Percentiles rank a stretch among this genome's conserved stretches.
Evolutionary conservation across 108 stramenopile genomes (phyloP).

Genomic region (Stephanodiscus minutulus): DNA sequence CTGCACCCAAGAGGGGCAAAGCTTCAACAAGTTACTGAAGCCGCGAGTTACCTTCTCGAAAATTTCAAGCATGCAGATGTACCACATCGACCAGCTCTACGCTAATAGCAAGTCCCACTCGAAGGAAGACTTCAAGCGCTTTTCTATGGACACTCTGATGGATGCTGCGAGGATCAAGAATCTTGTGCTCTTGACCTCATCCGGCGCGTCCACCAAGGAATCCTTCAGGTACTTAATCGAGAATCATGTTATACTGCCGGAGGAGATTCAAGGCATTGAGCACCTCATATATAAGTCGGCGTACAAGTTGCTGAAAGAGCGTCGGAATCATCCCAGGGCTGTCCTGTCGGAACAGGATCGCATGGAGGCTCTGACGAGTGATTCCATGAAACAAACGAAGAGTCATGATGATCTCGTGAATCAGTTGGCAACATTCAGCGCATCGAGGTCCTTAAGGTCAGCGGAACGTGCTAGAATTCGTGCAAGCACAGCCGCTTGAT

Average conservation of each 20-base stretch:
- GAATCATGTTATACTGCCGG: neutral
- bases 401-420: neutral
- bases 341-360: neutral
- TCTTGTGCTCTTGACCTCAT: neutral
- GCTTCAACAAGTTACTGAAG: neutral
- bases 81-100: neutral
- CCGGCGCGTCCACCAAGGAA: neutral
- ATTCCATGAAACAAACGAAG: neutral
- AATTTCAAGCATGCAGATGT: neutral
- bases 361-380: neutral
- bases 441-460: neutral
- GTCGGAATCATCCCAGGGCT: neutral
- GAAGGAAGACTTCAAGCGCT: neutral
- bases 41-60: constrained; percentile 6
- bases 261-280: constrained; percentile 3
- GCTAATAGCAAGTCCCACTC: constrained; percentile 1
- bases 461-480: neutral
- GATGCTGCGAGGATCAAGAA: neutral
- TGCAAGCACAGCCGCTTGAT: neutral
- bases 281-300: neutral
- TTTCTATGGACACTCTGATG: neutral
- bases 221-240: neutral
- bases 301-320: neutral
- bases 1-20: neutral
- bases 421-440: neutral